phyloP scores from a whole-genome alignment of 2,329 filamentous ascomycete species.

The Aspergillaceae sp. region DNA sequence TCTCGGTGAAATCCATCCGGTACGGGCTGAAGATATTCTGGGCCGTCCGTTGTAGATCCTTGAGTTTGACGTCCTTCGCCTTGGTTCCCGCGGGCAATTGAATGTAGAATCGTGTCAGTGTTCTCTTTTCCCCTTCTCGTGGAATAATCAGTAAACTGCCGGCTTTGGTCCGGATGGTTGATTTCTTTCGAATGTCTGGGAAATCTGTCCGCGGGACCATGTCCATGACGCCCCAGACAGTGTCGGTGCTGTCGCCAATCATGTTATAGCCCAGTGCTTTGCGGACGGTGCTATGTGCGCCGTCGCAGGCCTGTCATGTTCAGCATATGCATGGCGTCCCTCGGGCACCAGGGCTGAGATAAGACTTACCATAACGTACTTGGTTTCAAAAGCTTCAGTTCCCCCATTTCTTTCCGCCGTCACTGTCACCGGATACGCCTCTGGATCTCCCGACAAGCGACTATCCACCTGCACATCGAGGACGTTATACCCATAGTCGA shows the following conservation, averaged over 20 bases:
- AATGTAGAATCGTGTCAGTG: constrained; percentile 55
- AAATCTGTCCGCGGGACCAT: constrained; percentile 43
- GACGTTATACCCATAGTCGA: constrained; percentile 50
- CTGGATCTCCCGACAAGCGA: constrained; percentile 23
- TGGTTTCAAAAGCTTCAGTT: constrained; percentile 37
- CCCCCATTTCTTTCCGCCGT: constrained; percentile 35
- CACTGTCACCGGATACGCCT: constrained; percentile 40
- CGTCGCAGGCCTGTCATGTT: constrained; percentile 38
- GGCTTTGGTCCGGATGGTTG: constrained; percentile 38
- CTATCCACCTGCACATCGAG: constrained; percentile 44
- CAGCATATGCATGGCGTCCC: background rate
- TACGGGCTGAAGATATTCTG: constrained; percentile 49
- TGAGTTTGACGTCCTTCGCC: constrained; percentile 45
- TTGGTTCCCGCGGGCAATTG: constrained; percentile 46
- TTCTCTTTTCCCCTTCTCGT: constrained; percentile 47
- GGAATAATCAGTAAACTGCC: constrained; percentile 46
- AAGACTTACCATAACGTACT: constrained; percentile 38
- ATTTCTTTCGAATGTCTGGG: constrained; percentile 45
- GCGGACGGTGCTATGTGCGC: constrained; percentile 36
- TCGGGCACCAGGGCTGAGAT: background rate
- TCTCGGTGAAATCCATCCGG: constrained; percentile 45
- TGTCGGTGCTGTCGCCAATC: constrained; percentile 51
- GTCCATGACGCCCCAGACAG: constrained; percentile 51
- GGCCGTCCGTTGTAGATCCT: constrained; percentile 46
- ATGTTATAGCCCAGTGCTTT: constrained; percentile 41